Evolutionary conservation across 148 eudicot species (phyloP), one percentile per base, ranked within the genome.

Genomic region (Camellia granthamiana): DNA sequence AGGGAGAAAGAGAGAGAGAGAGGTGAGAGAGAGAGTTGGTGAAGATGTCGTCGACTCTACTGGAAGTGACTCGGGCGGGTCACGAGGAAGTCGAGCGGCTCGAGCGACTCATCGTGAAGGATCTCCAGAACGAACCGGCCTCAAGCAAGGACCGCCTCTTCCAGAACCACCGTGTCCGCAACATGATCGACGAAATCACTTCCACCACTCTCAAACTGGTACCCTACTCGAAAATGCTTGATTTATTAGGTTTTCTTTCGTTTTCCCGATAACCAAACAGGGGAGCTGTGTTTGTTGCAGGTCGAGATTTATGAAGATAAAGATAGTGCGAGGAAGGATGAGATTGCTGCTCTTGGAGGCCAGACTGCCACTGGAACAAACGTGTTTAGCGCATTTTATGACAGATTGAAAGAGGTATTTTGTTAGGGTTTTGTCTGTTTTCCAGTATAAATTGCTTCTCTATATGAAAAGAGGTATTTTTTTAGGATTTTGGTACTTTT

Each of bases 341-440:
- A 97, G 83, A 94, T 97, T 84, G 99, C 97, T 8, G 99, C 98
- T 23, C 98, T 97, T 6, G 99, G 99, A 18, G 99, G 99, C 0
- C 94, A 92, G 86, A 91, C 93, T 0, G 95, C 93, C 21, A 64
- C 90, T n/a, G 97, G 97, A 55, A 93, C 91, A 1, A 97, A 92
- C 72, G 95, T 92, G 61, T 97, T 94, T 76, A 94, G 99, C 76
- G 98, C 94, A 6, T 97, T 97, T 65, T 97, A 97, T 78, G 99
- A 94, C 78, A 86, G 99, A 80, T 81, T 97, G 79, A 97, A 94
- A 84, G 99, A 97, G 98, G 99, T 93, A 65, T 3, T 11, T 62
- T 13, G 1, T 16, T 4, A 80, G 14, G 23, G 69, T 65, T 63
- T 80, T 79, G 51, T 23, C 5, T 19, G 2, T 43, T 65, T 12